A percentile compares a stretch with the other conserved stretches of the same genome.
phyloP scores from a whole-genome alignment of 2,329 filamentous ascomycete species.

The Sarocladium kiliense region DNA sequence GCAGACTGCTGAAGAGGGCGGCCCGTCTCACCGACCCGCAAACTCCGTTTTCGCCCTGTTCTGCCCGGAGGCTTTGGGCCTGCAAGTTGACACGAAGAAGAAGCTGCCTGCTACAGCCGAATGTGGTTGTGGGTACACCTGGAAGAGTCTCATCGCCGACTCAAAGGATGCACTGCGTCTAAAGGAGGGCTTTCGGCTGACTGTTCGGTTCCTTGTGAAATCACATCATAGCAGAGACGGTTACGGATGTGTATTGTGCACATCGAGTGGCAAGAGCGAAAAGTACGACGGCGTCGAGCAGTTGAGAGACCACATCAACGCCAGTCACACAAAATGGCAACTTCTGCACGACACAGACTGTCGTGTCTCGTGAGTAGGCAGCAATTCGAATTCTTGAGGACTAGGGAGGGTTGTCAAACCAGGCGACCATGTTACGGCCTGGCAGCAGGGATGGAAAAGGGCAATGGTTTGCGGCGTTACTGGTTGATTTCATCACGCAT shows the following conservation, averaged over 20 bases:
- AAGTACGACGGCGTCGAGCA: slow-evolving; percentile 25
- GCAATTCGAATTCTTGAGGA: neutral
- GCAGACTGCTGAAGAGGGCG: slow-evolving; percentile 1
- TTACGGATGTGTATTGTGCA: slow-evolving; percentile 35
- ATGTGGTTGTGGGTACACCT: slow-evolving; percentile 31
- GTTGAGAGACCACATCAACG: slow-evolving; percentile 30
- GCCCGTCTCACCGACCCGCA: slow-evolving; percentile 18
- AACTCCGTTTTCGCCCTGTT: slow-evolving; percentile 36
- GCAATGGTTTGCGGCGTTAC: neutral
- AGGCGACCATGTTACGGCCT: too few species aligned
- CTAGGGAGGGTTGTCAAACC: too few species aligned
- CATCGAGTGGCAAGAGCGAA: slow-evolving; percentile 28
- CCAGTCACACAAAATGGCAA: slow-evolving; percentile 35
- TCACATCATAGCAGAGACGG: slow-evolving; percentile 28
- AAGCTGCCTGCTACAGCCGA: slow-evolving; percentile 19
- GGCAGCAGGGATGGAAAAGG: neutral
- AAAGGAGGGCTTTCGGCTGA: slow-evolving; percentile 34
- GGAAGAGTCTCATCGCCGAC: slow-evolving; percentile 15
- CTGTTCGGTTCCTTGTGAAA: slow-evolving; percentile 33
- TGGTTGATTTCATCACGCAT: neutral
- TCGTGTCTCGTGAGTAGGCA: neutral
- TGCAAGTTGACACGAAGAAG: slow-evolving; percentile 30
- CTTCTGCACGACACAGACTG: slow-evolving; percentile 29
- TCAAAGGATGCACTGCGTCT: slow-evolving; percentile 19
- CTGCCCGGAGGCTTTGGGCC: slow-evolving; percentile 32